Base-by-base conservation (phyloP, 441 rosid species). In the Populus hybrid region DNA sequence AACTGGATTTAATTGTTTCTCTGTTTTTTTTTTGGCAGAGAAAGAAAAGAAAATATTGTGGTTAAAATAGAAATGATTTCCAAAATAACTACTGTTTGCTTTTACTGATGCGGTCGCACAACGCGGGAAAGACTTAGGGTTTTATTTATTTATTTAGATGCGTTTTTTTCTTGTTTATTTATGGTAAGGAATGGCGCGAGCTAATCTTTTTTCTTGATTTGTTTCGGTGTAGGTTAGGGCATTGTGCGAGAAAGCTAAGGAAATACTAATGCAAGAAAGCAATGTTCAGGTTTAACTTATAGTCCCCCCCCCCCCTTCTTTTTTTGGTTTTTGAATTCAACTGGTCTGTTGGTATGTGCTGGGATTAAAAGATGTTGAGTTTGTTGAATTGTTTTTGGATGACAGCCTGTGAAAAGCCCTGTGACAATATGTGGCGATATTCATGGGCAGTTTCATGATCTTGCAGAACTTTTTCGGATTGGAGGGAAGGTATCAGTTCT, bases 171-270 rank as follows among this genome's bases (percentile, higher is more conserved):
- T 30, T 30, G 32, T 28, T 30, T 30, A 65, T 75, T 10, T 40
- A 61, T 28, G 36, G 7, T 19, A 7, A 42, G 67, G 57, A 26
- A n/a, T 67, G 69, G 21, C 46, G 16, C 69, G 50, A 63, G n/a
- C 16, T 70, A 23, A 30, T 32, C 18, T 11, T 26, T 76, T 61
- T 34, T 72, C 35, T 32, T 21, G 63, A 42, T 72, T 76, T 70
- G 19, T 34, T 32, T 69, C 11, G 4, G 5, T 81, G 69, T 90
- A 91, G 95, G 95, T 91, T 24, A 88, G 89, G 79, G 77, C 16
- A 2, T 81, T 91, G 63, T 91, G 93, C 70, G 92, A 89, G 35
- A 91, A 91, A 81, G 95, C 95, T 32, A 91, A 91, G 86, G 95
- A 91, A 83, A 88, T 90, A 80, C 73, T 90, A 65, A 88, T 90